Conservation (phyloP, 2,329 filamentous ascomycete genomes). For the Aspergillus felis region DNA sequence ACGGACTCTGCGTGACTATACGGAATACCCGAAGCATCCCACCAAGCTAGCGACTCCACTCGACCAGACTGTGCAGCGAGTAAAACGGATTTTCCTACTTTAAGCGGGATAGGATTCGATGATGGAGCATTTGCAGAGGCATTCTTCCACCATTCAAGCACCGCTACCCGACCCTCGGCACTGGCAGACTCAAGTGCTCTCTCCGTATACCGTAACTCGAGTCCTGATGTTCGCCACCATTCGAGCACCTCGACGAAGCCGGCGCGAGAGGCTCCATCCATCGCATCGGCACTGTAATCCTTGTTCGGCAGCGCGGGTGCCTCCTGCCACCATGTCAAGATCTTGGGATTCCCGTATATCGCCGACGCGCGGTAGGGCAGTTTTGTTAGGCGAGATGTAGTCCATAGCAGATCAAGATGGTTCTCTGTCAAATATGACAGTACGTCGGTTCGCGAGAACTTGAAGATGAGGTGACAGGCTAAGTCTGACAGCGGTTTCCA, state of each 20-base stretch:
- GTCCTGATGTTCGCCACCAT: constrained; percentile 82
- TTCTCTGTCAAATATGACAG: constrained; percentile 67
- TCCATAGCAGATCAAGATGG: constrained; percentile 73
- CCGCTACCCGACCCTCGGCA: constrained; percentile 74
- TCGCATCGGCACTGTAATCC: constrained; percentile 78
- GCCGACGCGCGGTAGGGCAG: constrained; percentile 84
- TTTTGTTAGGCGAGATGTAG: constrained; percentile 75
- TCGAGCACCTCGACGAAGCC: constrained; percentile 83
- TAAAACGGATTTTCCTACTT: constrained; percentile 79
- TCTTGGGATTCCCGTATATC: constrained; percentile 77
- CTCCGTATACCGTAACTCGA: constrained; percentile 81
- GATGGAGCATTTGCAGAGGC: constrained; percentile 58
- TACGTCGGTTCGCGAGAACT: constrained; percentile 78
- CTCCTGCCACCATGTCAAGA: constrained; percentile 87
- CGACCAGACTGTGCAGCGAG: constrained; percentile 80
- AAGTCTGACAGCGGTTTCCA: constrained; percentile 73
- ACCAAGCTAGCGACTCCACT: constrained; percentile 76
- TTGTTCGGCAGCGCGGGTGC: constrained; percentile 79
- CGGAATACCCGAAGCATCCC: constrained; percentile 76
- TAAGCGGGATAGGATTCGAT: constrained; percentile 54
- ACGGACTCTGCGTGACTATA: constrained; percentile 77
- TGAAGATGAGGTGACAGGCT: constrained; percentile 84
- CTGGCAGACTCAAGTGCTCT: constrained; percentile 83
- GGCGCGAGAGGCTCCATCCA: constrained; percentile 81
- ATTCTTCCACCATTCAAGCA: constrained; percentile 91